Percentiles rank a stretch among this genome's conserved stretches.
Conservation (phyloP, 2,329 filamentous ascomycete genomes). For the Ceratocystis colombiana region DNA sequence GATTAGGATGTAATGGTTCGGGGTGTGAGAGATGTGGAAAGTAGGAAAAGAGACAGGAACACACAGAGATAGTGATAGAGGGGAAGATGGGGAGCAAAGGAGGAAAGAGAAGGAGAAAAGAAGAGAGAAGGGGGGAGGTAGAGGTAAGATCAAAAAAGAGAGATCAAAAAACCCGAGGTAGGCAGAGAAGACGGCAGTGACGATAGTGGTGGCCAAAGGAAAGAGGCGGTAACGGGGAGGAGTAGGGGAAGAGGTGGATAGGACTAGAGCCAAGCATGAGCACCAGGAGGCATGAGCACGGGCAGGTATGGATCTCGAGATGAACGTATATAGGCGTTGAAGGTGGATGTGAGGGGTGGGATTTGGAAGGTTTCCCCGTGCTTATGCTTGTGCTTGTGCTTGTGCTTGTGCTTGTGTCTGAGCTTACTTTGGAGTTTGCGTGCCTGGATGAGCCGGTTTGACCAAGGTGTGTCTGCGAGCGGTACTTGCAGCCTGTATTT, state of each 20-base stretch:
- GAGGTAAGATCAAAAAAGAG: background rate
- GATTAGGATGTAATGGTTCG: background rate
- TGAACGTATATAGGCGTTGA: too few relatives aligned
- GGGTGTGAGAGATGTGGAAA: background rate
- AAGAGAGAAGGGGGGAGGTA: background rate
- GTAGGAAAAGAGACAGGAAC: background rate
- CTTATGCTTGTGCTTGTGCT: background rate
- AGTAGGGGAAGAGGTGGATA: too few relatives aligned
- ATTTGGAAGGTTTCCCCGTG: too few relatives aligned
- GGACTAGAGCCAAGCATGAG: background rate
- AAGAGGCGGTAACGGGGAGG: too few relatives aligned
- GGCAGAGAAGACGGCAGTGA: too few relatives aligned
- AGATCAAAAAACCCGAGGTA: too few relatives aligned
- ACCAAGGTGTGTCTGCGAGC: background rate
- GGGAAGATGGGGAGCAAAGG: background rate
- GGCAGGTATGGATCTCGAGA: too few relatives aligned
- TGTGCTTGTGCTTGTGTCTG: background rate
- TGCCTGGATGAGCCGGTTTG: background rate
- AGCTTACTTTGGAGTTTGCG: too few relatives aligned
- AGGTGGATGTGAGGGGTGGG: too few relatives aligned
- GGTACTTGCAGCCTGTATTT: background rate
- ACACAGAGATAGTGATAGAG: background rate
- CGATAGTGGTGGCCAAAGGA: too few relatives aligned
- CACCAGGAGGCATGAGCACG: background rate
- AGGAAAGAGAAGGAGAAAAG: background rate